Evolutionary conservation across 768 basidiomycete genomes (phyloP).

Genomic region (Cystofilobasidium ferigula): DNA sequence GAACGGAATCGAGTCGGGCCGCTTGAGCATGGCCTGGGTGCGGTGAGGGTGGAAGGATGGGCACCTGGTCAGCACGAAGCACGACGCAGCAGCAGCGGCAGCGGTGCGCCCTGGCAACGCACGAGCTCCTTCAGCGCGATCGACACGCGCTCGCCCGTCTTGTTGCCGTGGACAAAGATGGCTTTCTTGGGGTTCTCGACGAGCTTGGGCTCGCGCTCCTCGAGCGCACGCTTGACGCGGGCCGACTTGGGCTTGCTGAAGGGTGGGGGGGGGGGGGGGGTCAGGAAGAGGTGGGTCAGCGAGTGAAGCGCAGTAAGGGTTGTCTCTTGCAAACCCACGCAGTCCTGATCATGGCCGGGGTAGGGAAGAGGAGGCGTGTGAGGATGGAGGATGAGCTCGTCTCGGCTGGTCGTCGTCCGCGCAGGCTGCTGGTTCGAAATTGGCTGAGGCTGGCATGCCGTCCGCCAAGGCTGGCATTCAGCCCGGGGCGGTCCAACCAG

Average conservation of each 20-base stretch:
- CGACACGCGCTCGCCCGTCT: constrained; percentile 69
- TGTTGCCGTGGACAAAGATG: constrained; percentile 80
- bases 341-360: too few species aligned
- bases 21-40: constrained; percentile 78
- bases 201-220: constrained; percentile 76
- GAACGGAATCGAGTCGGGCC: constrained; percentile 80
- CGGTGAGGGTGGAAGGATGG: not conserved
- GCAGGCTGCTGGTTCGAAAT: too few species aligned
- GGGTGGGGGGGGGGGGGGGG: not conserved
- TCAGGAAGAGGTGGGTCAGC: too few species aligned
- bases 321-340: too few species aligned
- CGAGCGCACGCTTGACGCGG: constrained; percentile 76
- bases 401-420: too few species aligned
- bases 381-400: too few species aligned
- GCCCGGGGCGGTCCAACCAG: too few species aligned
- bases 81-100: not conserved
- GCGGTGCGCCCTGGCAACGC: not conserved
- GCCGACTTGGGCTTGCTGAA: constrained; percentile 90
- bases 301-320: too few species aligned
- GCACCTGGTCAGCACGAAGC: not conserved
- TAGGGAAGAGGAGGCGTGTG: too few species aligned
- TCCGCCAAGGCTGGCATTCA: too few species aligned
- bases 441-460: too few species aligned
- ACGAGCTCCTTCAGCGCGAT: constrained; percentile 82
- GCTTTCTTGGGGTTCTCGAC: constrained; percentile 72